Evolutionary conservation across 768 basidiomycete genomes (phyloP).

Genomic region (Dentipellis sp.): DNA sequence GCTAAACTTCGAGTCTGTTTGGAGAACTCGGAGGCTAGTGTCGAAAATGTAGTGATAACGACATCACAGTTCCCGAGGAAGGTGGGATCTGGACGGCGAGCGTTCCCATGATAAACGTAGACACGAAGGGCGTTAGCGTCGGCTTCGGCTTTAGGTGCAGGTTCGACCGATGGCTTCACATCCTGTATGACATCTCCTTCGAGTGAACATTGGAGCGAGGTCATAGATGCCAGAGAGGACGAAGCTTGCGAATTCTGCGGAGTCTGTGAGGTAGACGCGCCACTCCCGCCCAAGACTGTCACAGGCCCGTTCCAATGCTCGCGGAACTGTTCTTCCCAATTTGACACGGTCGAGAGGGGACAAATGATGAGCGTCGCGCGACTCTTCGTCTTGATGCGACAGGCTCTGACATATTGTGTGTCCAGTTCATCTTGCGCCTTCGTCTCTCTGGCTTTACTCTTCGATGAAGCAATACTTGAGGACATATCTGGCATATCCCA

Average conservation of each 20-base stretch:
- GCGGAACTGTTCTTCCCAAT: conserved; percentile 98
- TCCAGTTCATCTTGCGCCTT: conserved; percentile 64
- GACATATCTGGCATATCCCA: conserved; percentile 72
- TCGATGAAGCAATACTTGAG: conserved; percentile 24
- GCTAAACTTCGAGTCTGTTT: conserved; percentile 69
- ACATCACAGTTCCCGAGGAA: conserved; percentile 92
- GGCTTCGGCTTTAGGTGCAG: conserved; percentile 9
- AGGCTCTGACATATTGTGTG: conserved; percentile 57
- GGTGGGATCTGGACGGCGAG: conserved; percentile 74
- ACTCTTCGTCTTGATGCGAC: conserved; percentile 73
- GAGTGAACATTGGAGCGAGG: neutral
- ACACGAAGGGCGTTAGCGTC: conserved; percentile 41
- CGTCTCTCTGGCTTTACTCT: conserved; percentile 58
- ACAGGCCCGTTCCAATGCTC: conserved; percentile 96
- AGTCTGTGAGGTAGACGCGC: conserved; percentile 23
- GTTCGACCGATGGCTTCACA: conserved; percentile 11
- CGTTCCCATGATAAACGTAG: conserved; percentile 93
- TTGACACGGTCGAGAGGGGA: conserved; percentile 91
- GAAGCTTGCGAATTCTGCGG: neutral
- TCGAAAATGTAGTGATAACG: conserved; percentile 96
- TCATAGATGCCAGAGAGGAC: neutral
- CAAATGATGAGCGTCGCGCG: conserved; percentile 95
- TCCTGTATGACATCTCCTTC: neutral
- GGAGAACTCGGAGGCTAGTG: conserved; percentile 89
- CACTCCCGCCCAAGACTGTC: conserved; percentile 69